Evolutionary conservation across 352 stramenopile genomes (phyloP).

Genomic region (Aphanomyces euteiches): DNA sequence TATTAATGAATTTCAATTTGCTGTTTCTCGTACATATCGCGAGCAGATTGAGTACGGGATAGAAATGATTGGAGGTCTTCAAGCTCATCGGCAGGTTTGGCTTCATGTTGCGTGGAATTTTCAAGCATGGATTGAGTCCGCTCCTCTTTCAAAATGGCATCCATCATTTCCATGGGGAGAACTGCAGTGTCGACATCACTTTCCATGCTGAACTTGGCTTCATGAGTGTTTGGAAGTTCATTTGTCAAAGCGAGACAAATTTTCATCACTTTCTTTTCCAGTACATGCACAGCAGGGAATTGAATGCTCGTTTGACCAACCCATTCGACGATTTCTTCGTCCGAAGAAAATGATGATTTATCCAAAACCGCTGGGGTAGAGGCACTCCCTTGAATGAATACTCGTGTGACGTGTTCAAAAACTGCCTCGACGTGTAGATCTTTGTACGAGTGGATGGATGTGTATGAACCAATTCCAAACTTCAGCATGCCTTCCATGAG

Average conservation of each 20-base stretch:
- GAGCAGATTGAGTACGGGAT: background rate
- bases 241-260: constrained; percentile 20
- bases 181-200: constrained; percentile 16
- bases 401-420: constrained; percentile 1
- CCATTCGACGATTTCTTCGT: background rate
- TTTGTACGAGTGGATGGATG: constrained; percentile 1
- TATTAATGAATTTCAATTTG: background rate
- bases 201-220: constrained; percentile 26
- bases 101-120: no score
- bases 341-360: background rate
- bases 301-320: background rate
- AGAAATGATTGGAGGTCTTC: constrained; percentile 15
- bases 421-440: constrained; percentile 1
- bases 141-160: constrained; percentile 11
- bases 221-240: constrained; percentile 14
- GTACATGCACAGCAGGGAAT: constrained; percentile 20
- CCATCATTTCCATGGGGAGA: constrained; percentile 25
- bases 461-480: constrained; percentile 46
- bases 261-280: constrained; percentile 26
- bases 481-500: constrained; percentile 77
- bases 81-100: no score
- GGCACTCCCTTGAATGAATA: background rate
- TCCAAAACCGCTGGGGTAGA: background rate
- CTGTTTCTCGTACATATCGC: constrained; percentile 13
- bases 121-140: background rate